These are phyloP conservation scores for Jimgerdemannia flammicorona DNA, from an alignment of 192 early-diverging fungal species.

Conservation along the genomic window DNA sequence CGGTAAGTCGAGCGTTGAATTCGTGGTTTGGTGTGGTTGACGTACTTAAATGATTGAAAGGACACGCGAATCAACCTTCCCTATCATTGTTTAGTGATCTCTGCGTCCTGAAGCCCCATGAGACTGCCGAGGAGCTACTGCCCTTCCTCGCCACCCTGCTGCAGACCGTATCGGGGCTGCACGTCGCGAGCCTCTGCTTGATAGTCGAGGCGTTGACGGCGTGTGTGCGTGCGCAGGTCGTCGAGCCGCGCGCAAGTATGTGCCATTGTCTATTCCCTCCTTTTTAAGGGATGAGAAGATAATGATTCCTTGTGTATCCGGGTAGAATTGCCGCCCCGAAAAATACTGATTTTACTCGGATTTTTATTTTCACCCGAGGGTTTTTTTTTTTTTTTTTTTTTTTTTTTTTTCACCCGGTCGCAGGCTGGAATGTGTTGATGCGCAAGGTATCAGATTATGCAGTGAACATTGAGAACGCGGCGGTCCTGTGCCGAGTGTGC, in stretches of 20 bases:
- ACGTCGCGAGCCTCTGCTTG: constrained; percentile 34
- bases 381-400: background rate
- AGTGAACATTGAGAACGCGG: constrained; percentile 10
- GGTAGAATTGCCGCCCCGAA: too few species aligned
- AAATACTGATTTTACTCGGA: too few species aligned
- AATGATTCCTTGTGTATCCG: too few species aligned
- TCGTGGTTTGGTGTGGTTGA: too few species aligned
- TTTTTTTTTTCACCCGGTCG: background rate
- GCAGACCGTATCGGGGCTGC: constrained; percentile 35
- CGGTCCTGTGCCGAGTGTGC: constrained; percentile 39
- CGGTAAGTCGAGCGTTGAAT: constrained; percentile 22
- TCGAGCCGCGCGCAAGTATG: constrained; percentile 41
- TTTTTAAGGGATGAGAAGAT: background rate
- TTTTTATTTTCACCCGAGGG: too few species aligned
- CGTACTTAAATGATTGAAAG: background rate
- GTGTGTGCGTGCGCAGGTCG: constrained; percentile 35
- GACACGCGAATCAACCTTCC: background rate
- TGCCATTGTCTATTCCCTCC: background rate
- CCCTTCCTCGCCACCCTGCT: constrained; percentile 46
- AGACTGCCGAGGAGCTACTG: constrained; percentile 43
- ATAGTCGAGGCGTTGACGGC: constrained; percentile 45
- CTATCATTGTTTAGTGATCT: constrained; percentile 32
- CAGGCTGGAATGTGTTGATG: constrained; percentile 47
- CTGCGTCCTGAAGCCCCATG: constrained; percentile 32
- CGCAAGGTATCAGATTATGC: constrained; percentile 39